Base-by-base conservation (phyloP, 2,329 filamentous ascomycete species). In the Lizonia empirigonia region DNA sequence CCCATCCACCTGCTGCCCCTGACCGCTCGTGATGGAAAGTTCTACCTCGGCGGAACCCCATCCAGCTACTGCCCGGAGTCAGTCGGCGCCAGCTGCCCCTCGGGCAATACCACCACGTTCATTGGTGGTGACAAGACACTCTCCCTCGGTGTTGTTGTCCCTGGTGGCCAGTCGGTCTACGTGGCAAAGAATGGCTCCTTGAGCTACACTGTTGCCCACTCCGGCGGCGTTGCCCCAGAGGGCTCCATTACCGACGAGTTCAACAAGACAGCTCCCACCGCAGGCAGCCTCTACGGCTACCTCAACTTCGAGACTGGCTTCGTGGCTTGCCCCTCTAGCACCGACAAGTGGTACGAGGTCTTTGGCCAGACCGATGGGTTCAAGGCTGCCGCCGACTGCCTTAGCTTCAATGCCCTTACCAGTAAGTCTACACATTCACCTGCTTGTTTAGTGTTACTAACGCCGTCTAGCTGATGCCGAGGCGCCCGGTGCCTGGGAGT, bases 121-220 rank as follows among this genome's bases (percentile, higher is more conserved):
- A 63, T 70, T 27, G 72, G 76, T 23, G 70, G 74, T 35, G 44
- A 67, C 23, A 30, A 33, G 1, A 64, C 55, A 9, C 64, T 72
- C 5, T 48, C 52, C n/a, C 38, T 82, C 63, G 70, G 74, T 26
- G 79, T 83, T 24, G 65, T 77, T 23, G 85, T 87, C 4, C 84
- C 85, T 5, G 85, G 85, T 22, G 85, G 86, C 20, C 85, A 89
- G 62, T 71, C 77, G 50, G 69, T 86, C 60, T 88, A 83, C 68
- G 76, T 88, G 49, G 74, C 72, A 3, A 74, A 79, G 3, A 69
- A 76, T 20, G 86, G 85, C 5, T 73, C 77, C 8, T 68, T 88
- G 49, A 74, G 76, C 46, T 88, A 82, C 72, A 83, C 83, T 0
- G 55, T 63, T 16, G 77, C 84, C 0, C 83, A 87, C 72, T 85